phyloP scores from a whole-genome alignment of 176 grass and related monocot genomes.

The Lolium perenne region DNA sequence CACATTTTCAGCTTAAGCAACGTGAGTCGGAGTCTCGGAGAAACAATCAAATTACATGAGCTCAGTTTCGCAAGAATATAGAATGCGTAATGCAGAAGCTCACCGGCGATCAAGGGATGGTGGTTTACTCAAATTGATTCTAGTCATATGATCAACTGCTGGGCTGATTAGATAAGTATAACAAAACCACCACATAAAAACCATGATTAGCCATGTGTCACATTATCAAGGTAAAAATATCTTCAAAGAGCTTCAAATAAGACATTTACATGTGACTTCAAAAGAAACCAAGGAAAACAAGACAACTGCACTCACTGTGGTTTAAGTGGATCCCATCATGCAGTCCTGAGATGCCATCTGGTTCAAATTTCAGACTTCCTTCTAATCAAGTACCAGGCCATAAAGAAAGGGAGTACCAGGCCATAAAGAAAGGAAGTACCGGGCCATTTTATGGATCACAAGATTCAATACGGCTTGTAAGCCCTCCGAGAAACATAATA shows the following conservation, averaged over 20 bases:
- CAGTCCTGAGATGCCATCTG: background rate
- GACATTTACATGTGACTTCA: conserved; percentile 16
- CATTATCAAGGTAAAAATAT: conserved; percentile 14
- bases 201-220: background rate
- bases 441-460: conserved; percentile 29
- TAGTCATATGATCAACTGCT: background rate
- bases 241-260: background rate
- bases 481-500: background rate
- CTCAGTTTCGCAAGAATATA: background rate
- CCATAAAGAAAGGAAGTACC: conserved; percentile 18
- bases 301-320: conserved; percentile 16
- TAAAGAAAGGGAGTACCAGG: conserved; percentile 25
- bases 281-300: conserved; percentile 32
- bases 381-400: conserved; percentile 25
- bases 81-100: background rate
- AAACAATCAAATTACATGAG: conserved; percentile 11
- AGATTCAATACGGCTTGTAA: conserved; percentile 17
- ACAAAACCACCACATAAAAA: background rate
- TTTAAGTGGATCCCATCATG: conserved; percentile 34
- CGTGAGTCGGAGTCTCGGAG: background rate
- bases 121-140: background rate
- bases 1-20: conserved; percentile 23
- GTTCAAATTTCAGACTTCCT: background rate
- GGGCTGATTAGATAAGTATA: background rate
- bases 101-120: background rate